Percentiles rank a stretch among this genome's conserved stretches.
These are phyloP conservation scores for Trametes sp. DNA, from an alignment of 1,284 basidiomycete species.

Conservation along the genomic window DNA sequence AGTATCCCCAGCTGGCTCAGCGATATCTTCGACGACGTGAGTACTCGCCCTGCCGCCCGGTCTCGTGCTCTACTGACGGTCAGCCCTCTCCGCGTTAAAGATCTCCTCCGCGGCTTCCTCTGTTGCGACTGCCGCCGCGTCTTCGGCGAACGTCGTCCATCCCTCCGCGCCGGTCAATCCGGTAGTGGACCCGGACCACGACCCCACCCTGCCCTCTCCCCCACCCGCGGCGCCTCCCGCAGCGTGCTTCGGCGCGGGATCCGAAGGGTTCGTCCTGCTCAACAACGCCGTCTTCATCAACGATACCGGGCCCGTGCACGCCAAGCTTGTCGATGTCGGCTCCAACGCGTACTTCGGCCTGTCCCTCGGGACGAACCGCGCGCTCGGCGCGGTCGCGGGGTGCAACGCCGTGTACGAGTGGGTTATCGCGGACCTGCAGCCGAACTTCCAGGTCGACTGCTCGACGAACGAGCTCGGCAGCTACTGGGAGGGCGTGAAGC, in stretches of 20 bases:
- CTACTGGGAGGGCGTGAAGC: slow-evolving; percentile 19
- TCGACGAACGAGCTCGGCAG: slow-evolving; percentile 9
- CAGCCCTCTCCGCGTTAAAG: background rate
- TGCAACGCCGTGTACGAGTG: background rate
- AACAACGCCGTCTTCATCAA: too few relatives aligned
- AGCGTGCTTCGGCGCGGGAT: slow-evolving; percentile 16
- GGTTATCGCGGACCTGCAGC: background rate
- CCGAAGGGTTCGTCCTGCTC: slow-evolving; percentile 8
- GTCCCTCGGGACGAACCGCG: background rate
- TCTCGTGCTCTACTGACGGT: background rate
- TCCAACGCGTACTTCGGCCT: slow-evolving; percentile 18
- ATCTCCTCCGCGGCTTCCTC: slow-evolving; percentile 3
- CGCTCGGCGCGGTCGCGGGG: background rate
- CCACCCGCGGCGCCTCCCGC: background rate
- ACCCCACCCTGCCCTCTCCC: background rate
- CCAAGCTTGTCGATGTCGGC: slow-evolving; percentile 7
- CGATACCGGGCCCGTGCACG: background rate
- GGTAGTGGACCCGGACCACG: slow-evolving; percentile 2
- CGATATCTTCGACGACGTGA: background rate
- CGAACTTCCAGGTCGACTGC: slow-evolving; percentile 12
- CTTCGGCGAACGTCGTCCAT: slow-evolving; percentile 3
- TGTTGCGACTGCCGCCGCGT: background rate
- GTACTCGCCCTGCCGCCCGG: background rate
- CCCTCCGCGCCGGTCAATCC: slow-evolving; percentile 1
- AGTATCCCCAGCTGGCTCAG: slow-evolving; percentile 5